Conservation (phyloP, 768 basidiomycete genomes). For the Guyanaporus albipodus region DNA sequence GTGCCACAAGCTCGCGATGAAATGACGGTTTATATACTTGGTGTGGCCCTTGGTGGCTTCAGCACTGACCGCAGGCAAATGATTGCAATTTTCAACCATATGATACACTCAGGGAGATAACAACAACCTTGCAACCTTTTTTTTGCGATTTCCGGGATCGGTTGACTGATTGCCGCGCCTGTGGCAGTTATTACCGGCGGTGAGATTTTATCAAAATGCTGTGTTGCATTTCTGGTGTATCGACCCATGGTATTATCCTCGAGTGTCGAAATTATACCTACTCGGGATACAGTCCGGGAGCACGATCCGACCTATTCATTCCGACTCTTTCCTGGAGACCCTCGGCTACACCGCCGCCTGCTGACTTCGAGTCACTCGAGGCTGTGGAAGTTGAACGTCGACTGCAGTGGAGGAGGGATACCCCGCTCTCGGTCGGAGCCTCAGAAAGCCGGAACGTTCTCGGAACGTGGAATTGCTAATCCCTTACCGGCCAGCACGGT, state of each 20-base stretch:
- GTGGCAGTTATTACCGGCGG: slow-evolving; percentile 1
- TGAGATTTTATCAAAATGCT: neutral
- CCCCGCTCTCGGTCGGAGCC: neutral
- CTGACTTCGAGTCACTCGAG: too few relatives aligned
- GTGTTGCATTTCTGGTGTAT: slow-evolving; percentile 5
- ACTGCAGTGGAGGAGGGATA: too few relatives aligned
- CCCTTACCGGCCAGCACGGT: neutral
- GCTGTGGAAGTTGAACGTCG: too few relatives aligned
- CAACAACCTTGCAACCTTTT: neutral
- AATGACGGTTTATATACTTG: neutral
- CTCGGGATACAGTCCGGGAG: too few relatives aligned
- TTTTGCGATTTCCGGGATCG: too few relatives aligned
- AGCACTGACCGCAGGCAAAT: neutral
- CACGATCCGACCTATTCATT: too few relatives aligned
- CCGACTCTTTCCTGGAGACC: too few relatives aligned
- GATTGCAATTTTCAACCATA: neutral
- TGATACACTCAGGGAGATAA: too few relatives aligned
- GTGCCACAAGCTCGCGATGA: neutral
- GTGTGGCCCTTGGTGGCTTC: too few relatives aligned
- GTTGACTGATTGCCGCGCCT: slow-evolving; percentile 3
- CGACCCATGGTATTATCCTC: neutral
- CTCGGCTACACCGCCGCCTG: neutral
- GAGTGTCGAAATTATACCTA: too few relatives aligned
- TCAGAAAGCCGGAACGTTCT: slow-evolving; percentile 2
- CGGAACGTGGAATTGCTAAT: neutral